Evolutionary conservation across 2,329 filamentous ascomycete genomes (phyloP), one percentile per base, ranked within the genome.

Genomic region (Talaromyces sp.): DNA sequence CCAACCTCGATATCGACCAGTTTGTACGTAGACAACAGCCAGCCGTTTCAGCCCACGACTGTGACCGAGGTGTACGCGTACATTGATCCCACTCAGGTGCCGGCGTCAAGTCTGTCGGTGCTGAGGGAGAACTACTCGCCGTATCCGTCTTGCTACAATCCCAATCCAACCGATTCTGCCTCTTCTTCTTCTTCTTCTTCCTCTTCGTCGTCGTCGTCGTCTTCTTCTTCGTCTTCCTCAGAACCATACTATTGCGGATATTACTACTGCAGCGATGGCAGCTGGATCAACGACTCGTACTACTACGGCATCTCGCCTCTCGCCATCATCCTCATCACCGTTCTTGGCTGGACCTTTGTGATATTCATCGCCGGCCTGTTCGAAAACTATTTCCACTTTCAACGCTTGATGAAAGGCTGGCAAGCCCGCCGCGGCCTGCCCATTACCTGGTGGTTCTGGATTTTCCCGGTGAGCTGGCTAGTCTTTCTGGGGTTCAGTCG

Each of bases 341-440:
- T 64, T 5, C 44, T 73, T 0, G 69, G 69, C 50, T 73, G 70
- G 72, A 63, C 72, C 12, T 69, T 65, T 9, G 36, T 73, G 0
- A 65, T 65, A 33, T 64, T 73, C 56, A 63, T 73, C 31, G 53
- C 66, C 3, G 72, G 72, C 30, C 66, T 73, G 44, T 60, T 73
- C 30, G 72, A 73, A 56, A 68, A 65, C 47, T 73, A 69, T 62
- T 56, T 73, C 5, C 69, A 70, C 18, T 73, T 73, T 63, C 69
- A 70, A 54, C 69, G 71, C 4, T 64, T 73, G 27, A 72, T 72
- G 70, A 72, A 66, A 3, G 72, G 72, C 56, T 73, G 71, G 72
- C 71, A 72, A 53, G 69, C 72, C 3, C 67, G 71, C 1, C 71
- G 72, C n/a, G 72, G 72, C 2, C 47, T 73, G 2, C 72, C 72